Base-by-base conservation (phyloP, 495 filamentous ascomycete genomes). In the Filosporella fistucella region DNA sequence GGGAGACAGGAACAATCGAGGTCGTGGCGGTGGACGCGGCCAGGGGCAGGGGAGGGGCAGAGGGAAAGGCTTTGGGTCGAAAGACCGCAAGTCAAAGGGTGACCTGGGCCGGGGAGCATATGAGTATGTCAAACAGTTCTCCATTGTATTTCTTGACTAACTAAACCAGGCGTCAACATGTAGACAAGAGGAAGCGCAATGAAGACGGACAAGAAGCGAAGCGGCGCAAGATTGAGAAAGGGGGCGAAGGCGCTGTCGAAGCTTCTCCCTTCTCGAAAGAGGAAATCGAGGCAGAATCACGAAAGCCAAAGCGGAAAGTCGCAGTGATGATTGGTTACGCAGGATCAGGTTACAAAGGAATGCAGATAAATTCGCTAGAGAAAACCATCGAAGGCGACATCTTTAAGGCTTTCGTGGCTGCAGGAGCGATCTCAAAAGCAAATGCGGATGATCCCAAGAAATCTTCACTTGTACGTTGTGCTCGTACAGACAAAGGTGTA, bases 321-420 rank as follows among this genome's bases (percentile, higher is more conserved):
- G 94, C 93, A 16, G 86, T 98, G 13, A 63, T 97, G 70, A 79
- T 98, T 52, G 91, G 94, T 5, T 98, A 98, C 62, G 88, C 89
- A 18, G 93, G 93, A 21, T 94, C 86, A n/a, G 94, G 94, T 12
- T 98, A 98, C 67, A 89, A 87, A 65, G 93, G 93, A 49, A 91
- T 98, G 78, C 93, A 98, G 64, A 80, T 96, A 49, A 79, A 77
- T 56, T 65, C 67, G 43, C 66, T 84, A 29, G 82, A 94, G 52
- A 91, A 89, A 69, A 97, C 89, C 1, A 96, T 98, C 46, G 93
- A 97, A 63, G 90, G 93, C n/a, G 93, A 98, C 56, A 71, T 98
- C 0, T 98, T 98, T 61, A 75, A 79, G 12, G 93, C 94, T 11
- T 85, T 98, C 46, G 85, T 98, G 26, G 80, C 78, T 7, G 88